These are phyloP conservation scores for Phytopythium helicoides DNA, from an alignment of 352 stramenopile genomes.

Conservation along the genomic window DNA sequence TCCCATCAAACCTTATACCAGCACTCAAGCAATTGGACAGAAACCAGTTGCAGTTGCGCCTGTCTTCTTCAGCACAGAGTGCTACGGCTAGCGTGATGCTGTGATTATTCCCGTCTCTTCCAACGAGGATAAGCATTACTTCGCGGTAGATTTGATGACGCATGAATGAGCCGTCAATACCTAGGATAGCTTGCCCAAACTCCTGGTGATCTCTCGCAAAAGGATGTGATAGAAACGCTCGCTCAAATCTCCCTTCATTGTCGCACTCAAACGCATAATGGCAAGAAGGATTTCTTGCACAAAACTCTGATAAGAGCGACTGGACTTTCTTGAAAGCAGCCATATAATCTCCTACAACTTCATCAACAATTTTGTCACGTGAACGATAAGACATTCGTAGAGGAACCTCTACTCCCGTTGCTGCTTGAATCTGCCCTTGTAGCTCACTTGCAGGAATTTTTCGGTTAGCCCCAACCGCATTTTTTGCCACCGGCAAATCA, in stretches of 20 bases:
- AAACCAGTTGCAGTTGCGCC: constrained; percentile 8
- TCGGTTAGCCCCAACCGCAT: too few relatives aligned
- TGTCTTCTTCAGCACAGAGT: constrained; percentile 2
- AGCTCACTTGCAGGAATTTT: background rate
- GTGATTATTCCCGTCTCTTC: constrained; percentile 6
- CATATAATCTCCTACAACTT: background rate
- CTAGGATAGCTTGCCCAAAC: background rate
- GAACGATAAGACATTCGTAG: background rate
- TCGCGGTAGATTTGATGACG: constrained; percentile 5
- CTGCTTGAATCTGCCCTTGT: background rate
- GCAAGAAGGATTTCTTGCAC: background rate
- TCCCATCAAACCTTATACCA: constrained; percentile 1
- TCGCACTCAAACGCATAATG: background rate
- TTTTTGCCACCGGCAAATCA: too few relatives aligned
- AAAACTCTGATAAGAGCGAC: background rate
- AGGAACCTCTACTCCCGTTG: too few relatives aligned
- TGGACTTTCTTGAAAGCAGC: background rate
- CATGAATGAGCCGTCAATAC: background rate
- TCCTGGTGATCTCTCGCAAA: background rate
- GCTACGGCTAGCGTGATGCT: constrained; percentile 2
- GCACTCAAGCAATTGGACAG: background rate
- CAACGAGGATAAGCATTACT: background rate
- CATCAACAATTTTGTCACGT: background rate
- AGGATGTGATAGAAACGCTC: background rate
- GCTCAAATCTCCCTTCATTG: background rate